These are phyloP conservation scores for Aspergillus piperis DNA, from an alignment of 2,329 filamentous ascomycete genomes.

Conservation along the genomic window DNA sequence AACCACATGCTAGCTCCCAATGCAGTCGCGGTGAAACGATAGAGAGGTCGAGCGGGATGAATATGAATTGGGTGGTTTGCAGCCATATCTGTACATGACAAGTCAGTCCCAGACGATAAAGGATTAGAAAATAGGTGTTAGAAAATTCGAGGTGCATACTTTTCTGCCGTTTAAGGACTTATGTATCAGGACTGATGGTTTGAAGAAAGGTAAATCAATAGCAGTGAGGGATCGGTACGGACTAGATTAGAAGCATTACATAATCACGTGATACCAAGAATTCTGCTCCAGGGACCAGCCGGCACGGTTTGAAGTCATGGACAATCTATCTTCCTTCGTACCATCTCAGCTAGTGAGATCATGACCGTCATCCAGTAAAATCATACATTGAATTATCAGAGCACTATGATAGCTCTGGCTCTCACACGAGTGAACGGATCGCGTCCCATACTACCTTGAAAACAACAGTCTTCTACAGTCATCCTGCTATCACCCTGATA, in stretches of 20 bases:
- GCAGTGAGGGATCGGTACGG: not conserved
- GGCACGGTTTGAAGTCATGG: not conserved
- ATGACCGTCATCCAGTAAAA: not conserved
- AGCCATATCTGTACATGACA: slow-evolving; percentile 35
- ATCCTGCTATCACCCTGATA: not conserved
- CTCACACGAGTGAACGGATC: not conserved
- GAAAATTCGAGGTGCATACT: slow-evolving; percentile 1
- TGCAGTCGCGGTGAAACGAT: slow-evolving; percentile 82
- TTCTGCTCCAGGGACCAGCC: not conserved
- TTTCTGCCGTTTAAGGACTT: not conserved
- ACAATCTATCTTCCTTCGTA: not conserved
- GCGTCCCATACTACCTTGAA: not conserved
- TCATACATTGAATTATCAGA: not conserved
- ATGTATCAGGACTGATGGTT: not conserved
- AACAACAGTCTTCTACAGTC: not conserved
- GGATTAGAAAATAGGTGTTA: no score
- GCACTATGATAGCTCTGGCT: not conserved
- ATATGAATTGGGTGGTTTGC: slow-evolving; percentile 51
- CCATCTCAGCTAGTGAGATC: not conserved
- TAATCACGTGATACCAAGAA: not conserved
- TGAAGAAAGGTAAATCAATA: not conserved
- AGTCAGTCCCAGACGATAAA: not conserved
- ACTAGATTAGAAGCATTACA: no score
- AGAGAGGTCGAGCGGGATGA: slow-evolving; percentile 67
- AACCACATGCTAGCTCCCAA: slow-evolving; percentile 99